Percentiles rank a stretch among this genome's conserved stretches.
Conservation (phyloP, 805 yeast species). For the Lachancea thermotolerans region DNA sequence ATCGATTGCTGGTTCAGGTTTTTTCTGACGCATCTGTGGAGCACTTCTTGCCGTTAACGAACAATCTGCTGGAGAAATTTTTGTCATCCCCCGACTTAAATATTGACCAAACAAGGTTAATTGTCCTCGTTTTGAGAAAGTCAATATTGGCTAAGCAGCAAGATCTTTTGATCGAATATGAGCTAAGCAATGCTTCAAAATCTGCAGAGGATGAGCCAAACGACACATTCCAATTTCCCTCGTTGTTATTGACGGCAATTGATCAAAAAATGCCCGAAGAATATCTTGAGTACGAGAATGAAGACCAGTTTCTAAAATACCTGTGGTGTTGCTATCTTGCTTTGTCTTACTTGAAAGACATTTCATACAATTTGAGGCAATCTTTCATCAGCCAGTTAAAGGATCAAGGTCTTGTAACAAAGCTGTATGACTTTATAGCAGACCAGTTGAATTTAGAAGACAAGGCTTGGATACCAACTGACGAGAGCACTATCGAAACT, state of each 20-base stretch:
- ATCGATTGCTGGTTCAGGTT: slow-evolving; percentile 33
- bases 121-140: slow-evolving; percentile 34
- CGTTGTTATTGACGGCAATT: slow-evolving; percentile 34
- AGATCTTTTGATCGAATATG: slow-evolving; percentile 54
- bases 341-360: slow-evolving; percentile 53
- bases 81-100: slow-evolving; percentile 17
- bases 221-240: slow-evolving; percentile 26
- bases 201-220: slow-evolving; percentile 10
- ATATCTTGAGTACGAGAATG: slow-evolving; percentile 36
- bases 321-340: slow-evolving; percentile 66
- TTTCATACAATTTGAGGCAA: slow-evolving; percentile 58
- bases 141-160: slow-evolving; percentile 46
- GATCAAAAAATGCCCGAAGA: slow-evolving; percentile 29
- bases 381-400: slow-evolving; percentile 54
- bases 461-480: slow-evolving; percentile 22
- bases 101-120: slow-evolving; percentile 39
- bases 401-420: slow-evolving; percentile 38
- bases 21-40: slow-evolving; percentile 28
- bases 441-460: slow-evolving; percentile 42
- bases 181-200: slow-evolving; percentile 35
- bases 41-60: slow-evolving; percentile 30
- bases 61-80: slow-evolving; percentile 33
- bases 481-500: slow-evolving; percentile 18
- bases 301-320: slow-evolving; percentile 35
- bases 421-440: slow-evolving; percentile 48